Percentiles rank a stretch among this genome's conserved stretches.
Evolutionary conservation across 306 rosid genomes (phyloP).

Genomic region (Fragaria ananassa): DNA sequence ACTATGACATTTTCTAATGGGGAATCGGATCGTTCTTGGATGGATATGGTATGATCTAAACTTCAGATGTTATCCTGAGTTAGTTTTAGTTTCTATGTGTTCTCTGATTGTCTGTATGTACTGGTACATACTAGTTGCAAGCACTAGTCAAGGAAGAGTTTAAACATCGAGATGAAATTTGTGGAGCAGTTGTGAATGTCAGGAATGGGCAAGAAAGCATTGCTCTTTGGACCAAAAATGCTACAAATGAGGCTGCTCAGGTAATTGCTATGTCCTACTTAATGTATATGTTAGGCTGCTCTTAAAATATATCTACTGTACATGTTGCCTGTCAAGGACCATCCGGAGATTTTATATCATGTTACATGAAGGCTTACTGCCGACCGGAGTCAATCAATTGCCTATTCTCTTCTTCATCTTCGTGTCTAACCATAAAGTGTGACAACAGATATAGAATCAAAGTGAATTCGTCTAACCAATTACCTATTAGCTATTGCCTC

Average conservation of each 20-base stretch:
- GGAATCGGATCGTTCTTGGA: slow-evolving; percentile 77
- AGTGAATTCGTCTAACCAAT: background rate
- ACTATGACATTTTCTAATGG: slow-evolving; percentile 37
- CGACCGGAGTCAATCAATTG: background rate
- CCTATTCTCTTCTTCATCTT: background rate
- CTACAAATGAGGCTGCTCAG: slow-evolving; percentile 87
- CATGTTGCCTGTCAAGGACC: background rate
- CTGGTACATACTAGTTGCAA: slow-evolving; percentile 51
- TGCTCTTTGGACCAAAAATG: slow-evolving; percentile 85
- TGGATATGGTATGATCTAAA: slow-evolving; percentile 60
- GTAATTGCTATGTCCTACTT: slow-evolving; percentile 32
- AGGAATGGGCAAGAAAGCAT: slow-evolving; percentile 58
- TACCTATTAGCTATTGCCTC: background rate
- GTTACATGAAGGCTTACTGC: background rate
- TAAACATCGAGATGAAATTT: slow-evolving; percentile 89
- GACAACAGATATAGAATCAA: background rate
- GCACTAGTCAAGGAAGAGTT: slow-evolving; percentile 95
- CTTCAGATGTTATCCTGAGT: background rate
- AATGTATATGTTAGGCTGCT: background rate
- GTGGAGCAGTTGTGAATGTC: slow-evolving; percentile 93
- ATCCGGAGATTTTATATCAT: background rate
- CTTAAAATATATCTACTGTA: background rate
- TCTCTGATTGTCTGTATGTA: slow-evolving; percentile 16
- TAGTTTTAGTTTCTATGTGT: background rate
- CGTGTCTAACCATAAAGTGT: background rate